Percentiles rank a stretch among this genome's conserved stretches.
Evolutionary conservation across 805 yeast species (phyloP).

Genomic region (Candida hungchunana): DNA sequence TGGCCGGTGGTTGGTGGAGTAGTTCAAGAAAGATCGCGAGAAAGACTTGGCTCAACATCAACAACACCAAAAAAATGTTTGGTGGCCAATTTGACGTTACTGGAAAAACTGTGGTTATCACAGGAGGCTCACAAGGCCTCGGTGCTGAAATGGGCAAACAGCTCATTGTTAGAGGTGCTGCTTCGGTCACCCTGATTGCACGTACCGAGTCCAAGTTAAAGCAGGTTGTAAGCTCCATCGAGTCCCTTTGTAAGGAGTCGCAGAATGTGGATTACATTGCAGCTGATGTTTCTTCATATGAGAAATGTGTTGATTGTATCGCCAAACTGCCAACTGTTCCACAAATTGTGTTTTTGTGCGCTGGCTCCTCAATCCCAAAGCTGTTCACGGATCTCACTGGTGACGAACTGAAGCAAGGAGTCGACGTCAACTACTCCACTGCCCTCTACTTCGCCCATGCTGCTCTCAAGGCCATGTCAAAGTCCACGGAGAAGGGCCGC

Average conservation of each 20-base stretch:
- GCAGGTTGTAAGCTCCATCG: constrained; percentile 44
- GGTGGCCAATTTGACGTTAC: constrained; percentile 21
- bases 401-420: constrained; percentile 55
- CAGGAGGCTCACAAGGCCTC: constrained; percentile 94
- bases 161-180: constrained; percentile 50
- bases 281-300: constrained; percentile 64
- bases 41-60: no score
- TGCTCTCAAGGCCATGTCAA: constrained; percentile 39
- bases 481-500: constrained; percentile 27
- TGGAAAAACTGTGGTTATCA: constrained; percentile 57
- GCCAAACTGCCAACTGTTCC: constrained; percentile 40
- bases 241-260: constrained; percentile 22
- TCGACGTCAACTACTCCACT: constrained; percentile 67
- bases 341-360: constrained; percentile 78
- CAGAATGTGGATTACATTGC: constrained; percentile 35
- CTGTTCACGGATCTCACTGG: constrained; percentile 64
- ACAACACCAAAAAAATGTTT: constrained; percentile 6
- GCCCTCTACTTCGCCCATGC: constrained; percentile 70
- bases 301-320: constrained; percentile 44
- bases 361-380: constrained; percentile 81
- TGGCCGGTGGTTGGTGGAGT: no score
- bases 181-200: constrained; percentile 71
- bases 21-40: no score
- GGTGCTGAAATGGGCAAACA: constrained; percentile 74
- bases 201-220: constrained; percentile 61